These are phyloP conservation scores for Boletellus sp. DNA, from an alignment of 1,284 basidiomycete genomes.

Conservation along the genomic window DNA sequence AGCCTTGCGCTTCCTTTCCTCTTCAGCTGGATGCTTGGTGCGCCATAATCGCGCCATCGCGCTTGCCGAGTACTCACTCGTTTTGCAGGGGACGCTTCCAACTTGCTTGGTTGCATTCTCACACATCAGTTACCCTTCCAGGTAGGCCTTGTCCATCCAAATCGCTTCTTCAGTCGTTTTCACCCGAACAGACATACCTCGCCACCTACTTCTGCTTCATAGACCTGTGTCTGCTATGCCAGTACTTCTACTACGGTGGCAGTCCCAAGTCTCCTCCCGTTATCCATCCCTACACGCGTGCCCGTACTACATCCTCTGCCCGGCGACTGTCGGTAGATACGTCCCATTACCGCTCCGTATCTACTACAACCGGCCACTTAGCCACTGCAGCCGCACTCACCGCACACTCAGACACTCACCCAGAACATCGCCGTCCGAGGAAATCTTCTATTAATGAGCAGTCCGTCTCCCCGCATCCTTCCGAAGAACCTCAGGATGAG, in stretches of 20 bases:
- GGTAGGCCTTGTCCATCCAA: slow-evolving; percentile 42
- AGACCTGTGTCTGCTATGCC: slow-evolving; percentile 68
- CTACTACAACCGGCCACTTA: slow-evolving; percentile 62
- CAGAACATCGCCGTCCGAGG: slow-evolving; percentile 24
- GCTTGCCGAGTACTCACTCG: slow-evolving; percentile 5
- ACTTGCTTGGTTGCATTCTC: slow-evolving; percentile 84
- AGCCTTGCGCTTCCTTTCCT: slow-evolving; percentile 88
- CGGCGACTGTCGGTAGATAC: slow-evolving; percentile 49
- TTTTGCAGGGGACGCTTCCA: slow-evolving; percentile 77
- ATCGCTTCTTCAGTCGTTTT: neutral
- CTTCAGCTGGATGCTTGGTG: slow-evolving; percentile 86
- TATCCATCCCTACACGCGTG: slow-evolving; percentile 38
- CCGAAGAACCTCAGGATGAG: slow-evolving; percentile 46
- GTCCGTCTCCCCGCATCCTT: slow-evolving; percentile 5
- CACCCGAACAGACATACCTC: slow-evolving; percentile 68
- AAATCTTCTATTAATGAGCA: slow-evolving; percentile 23
- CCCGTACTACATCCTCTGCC: slow-evolving; percentile 41
- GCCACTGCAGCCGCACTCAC: slow-evolving; percentile 63
- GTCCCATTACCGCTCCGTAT: slow-evolving; percentile 64
- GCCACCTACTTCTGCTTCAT: slow-evolving; percentile 84
- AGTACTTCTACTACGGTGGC: slow-evolving; percentile 74
- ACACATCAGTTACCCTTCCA: slow-evolving; percentile 94
- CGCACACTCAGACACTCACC: slow-evolving; percentile 50
- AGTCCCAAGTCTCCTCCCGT: slow-evolving; percentile 34
- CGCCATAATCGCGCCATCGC: slow-evolving; percentile 24